Base-by-base conservation (phyloP, 2,329 filamentous ascomycete genomes). In the Sporothrix inflata region DNA sequence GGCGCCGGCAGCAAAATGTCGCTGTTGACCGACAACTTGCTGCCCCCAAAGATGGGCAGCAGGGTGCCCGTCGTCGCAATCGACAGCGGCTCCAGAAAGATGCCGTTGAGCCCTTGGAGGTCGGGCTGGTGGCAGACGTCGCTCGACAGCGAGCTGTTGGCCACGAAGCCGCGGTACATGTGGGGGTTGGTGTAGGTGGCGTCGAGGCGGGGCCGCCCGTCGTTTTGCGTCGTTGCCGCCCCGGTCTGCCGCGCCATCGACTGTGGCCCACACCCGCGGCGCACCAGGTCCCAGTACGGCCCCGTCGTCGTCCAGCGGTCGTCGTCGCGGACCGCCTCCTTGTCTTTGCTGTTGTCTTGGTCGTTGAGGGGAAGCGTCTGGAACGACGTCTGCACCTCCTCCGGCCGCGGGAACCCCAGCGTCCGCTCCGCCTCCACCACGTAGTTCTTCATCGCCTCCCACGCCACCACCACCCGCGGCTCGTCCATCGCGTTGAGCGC, bases 1-100 rank as follows among this genome's bases (percentile, higher is more conserved):
- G 89, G 88, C 0, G 90, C 89, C 0, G 90, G 90, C 19, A 92
- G 86, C 16, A 92, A 83, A 73, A 92, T 91, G 75, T 92, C 90
- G 77, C 90, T 92, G 82, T 92, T 92, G 74, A 90, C 86, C 21
- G 86, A 85, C 49, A 91, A 83, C 77, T 92, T 92, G 80, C 89
- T 91, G 73, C 90, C 90, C 57, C 89, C 87, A 74, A 92, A 92
- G 77, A 92, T 83, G 24, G 90, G 90, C 60, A 91, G 85, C 21
- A 92, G 80, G 5, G 85, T 83, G 73, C 85, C 85, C 51, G 88
- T 90, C 1, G 88, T 83, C 1, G 85, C 83, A 0, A 87, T 85
- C 12, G 85, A 86, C 27, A 90, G 82, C 0, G 89, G 88, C 65
- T 87, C 84, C 76, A 91, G 89, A 61, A 92, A 85, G 75, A 91